Conservation (phyloP, 495 filamentous ascomycete genomes). For the Neurospora tetraspora region DNA sequence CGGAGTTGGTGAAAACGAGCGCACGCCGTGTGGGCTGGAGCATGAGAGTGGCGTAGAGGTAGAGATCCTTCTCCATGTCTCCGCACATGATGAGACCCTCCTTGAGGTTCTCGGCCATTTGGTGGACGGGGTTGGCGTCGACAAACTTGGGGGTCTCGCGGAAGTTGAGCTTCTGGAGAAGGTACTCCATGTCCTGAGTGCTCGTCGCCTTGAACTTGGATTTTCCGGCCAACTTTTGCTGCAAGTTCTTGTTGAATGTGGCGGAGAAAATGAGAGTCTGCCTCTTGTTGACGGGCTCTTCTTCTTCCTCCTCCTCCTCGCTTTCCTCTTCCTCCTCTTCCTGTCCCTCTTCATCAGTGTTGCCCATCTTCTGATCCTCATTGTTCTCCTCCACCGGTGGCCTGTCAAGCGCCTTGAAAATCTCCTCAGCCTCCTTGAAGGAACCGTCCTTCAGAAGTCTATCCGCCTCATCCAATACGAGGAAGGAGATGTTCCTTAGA, state of each 20-base stretch:
- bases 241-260: slow-evolving; percentile 82
- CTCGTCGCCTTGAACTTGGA: slow-evolving; percentile 54
- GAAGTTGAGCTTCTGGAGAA: slow-evolving; percentile 85
- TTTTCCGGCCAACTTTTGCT: slow-evolving; percentile 81
- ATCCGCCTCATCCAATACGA: slow-evolving; percentile 94
- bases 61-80: slow-evolving; percentile 93
- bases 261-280: slow-evolving; percentile 96
- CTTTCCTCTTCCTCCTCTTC: slow-evolving; percentile 23
- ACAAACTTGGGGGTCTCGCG: slow-evolving; percentile 76
- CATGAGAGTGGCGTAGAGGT: slow-evolving; percentile 79
- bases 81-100: slow-evolving; percentile 88
- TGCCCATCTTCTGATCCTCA: slow-evolving; percentile 18
- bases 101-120: slow-evolving; percentile 77
- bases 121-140: slow-evolving; percentile 76
- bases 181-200: slow-evolving; percentile 77
- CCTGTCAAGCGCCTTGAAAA: slow-evolving; percentile 65
- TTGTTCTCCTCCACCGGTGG: slow-evolving; percentile 1
- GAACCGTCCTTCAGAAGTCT: slow-evolving; percentile 84
- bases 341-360: slow-evolving; percentile 31
- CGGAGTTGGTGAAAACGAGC: slow-evolving; percentile 91
- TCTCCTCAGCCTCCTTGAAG: slow-evolving; percentile 87
- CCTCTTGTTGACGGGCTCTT: slow-evolving; percentile 29
- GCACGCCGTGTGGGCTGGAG: slow-evolving; percentile 70
- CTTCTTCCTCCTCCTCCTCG: slow-evolving; percentile 21
- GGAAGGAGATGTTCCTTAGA: slow-evolving; percentile 63